A percentile compares a stretch with the other conserved stretches of the same genome.
Conservation (phyloP, 768 basidiomycete genomes). For the Pisolithus tinctorius region DNA sequence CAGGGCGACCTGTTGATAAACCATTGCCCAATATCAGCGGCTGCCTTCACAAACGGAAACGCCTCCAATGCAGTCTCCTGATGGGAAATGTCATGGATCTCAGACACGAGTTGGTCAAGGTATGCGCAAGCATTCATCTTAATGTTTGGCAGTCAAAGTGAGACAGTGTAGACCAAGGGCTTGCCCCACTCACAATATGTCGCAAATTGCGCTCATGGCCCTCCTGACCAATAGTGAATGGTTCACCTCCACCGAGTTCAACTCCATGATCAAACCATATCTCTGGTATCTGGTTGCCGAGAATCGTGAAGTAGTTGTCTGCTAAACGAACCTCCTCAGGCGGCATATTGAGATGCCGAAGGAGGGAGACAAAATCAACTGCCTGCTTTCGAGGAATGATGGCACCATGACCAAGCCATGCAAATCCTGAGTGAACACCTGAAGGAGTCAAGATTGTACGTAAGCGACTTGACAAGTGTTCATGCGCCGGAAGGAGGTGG, state of each 20-base stretch:
- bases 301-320: conserved; percentile 61
- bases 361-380: conserved; percentile 42
- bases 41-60: conserved; percentile 7
- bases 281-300: conserved; percentile 50
- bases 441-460: conserved; percentile 34
- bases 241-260: conserved; percentile 49
- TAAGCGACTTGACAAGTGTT: conserved; percentile 49
- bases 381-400: conserved; percentile 41
- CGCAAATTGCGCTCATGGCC: conserved; percentile 51
- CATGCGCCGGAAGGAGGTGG: conserved; percentile 54
- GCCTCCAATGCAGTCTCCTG: background rate
- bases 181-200: conserved; percentile 45
- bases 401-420: conserved; percentile 63
- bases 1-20: conserved; percentile 33
- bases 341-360: conserved; percentile 37
- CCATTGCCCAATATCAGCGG: background rate
- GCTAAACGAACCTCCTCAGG: conserved; percentile 55
- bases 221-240: conserved; percentile 55
- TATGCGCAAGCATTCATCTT: conserved; percentile 42
- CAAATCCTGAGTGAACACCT: conserved; percentile 47
- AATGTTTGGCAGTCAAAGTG: background rate
- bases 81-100: background rate
- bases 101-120: conserved; percentile 30
- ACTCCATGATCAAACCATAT: conserved; percentile 62
- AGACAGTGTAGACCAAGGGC: background rate